These are phyloP conservation scores for Amaranthus hypochondriacus DNA, from an alignment of 148 eudicot species.

Conservation along the genomic window DNA sequence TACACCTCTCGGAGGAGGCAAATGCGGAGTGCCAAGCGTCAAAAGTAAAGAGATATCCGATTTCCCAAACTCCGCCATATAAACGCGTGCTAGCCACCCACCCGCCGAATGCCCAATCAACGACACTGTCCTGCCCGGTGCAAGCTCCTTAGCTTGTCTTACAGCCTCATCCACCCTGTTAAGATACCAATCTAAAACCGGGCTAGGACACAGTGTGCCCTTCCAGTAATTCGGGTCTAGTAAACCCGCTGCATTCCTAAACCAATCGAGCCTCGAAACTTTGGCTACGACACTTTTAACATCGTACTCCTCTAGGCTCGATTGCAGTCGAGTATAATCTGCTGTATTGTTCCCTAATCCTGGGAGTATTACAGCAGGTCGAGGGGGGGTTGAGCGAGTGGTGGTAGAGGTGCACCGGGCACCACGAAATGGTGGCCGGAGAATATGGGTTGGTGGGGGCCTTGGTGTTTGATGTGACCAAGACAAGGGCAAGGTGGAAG, in stretches of 20 bases:
- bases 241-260: slow-evolving; percentile 97
- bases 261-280: slow-evolving; percentile 90
- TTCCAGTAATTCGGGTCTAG: slow-evolving; percentile 83
- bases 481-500: slow-evolving; percentile 16
- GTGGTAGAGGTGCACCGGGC: slow-evolving; percentile 12
- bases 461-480: slow-evolving; percentile 18
- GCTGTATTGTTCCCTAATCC: slow-evolving; percentile 82
- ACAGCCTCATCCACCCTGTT: slow-evolving; percentile 71
- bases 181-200: slow-evolving; percentile 92
- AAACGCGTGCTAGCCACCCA: slow-evolving; percentile 97
- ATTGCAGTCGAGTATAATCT: slow-evolving; percentile 60
- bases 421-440: neutral
- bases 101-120: slow-evolving; percentile 97
- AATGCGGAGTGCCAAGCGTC: slow-evolving; percentile 89
- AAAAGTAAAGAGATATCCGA: slow-evolving; percentile 64
- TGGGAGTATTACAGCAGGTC: slow-evolving; percentile 81
- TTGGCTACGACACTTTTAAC: slow-evolving; percentile 60
- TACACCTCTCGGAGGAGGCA: slow-evolving; percentile 81
- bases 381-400: slow-evolving; percentile 20
- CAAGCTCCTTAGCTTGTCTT: slow-evolving; percentile 57
- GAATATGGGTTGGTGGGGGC: neutral
- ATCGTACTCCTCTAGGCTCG: slow-evolving; percentile 60
- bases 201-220: slow-evolving; percentile 86
- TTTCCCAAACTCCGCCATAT: slow-evolving; percentile 77
- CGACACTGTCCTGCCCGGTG: slow-evolving; percentile 55